Conservation (phyloP, 345 rosid genomes). For the Reutealis trisperma region DNA sequence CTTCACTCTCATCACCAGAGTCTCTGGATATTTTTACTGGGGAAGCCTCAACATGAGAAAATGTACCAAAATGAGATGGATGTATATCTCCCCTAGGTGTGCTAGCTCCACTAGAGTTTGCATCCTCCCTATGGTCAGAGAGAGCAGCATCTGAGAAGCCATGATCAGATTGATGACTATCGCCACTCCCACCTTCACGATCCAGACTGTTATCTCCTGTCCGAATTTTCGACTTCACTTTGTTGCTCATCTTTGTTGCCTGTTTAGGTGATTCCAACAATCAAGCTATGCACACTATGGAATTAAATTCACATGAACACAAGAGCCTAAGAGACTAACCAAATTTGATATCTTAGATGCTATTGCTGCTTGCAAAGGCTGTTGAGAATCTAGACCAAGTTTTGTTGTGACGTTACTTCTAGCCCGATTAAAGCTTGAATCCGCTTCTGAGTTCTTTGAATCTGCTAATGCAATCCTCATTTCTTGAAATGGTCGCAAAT, state of each 20-base stretch:
- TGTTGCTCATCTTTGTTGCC: constrained; percentile 86
- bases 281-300: constrained; percentile 29
- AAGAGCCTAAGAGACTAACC: constrained; percentile 56
- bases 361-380: constrained; percentile 84
- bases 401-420: constrained; percentile 55
- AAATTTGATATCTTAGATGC: constrained; percentile 89
- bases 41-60: constrained; percentile 51
- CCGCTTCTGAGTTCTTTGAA: constrained; percentile 44
- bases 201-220: constrained; percentile 49
- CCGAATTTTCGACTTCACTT: constrained; percentile 77
- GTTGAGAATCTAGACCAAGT: constrained; percentile 89
- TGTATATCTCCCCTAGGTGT: constrained; percentile 79
- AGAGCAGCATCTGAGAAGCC: constrained; percentile 52
- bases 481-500: constrained; percentile 55
- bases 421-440: constrained; percentile 49
- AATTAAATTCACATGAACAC: constrained; percentile 20
- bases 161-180: constrained; percentile 68
- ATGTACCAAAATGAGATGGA: constrained; percentile 61
- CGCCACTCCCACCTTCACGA: constrained; percentile 80
- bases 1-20: constrained; percentile 73
- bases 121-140: constrained; percentile 77
- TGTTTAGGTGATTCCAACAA: constrained; percentile 38
- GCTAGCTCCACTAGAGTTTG: constrained; percentile 81
- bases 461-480: constrained; percentile 30
- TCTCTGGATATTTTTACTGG: constrained; percentile 51